phyloP scores from a whole-genome alignment of 2,329 filamentous ascomycete species.

The Immersiporthe knoxdaviesiana region DNA sequence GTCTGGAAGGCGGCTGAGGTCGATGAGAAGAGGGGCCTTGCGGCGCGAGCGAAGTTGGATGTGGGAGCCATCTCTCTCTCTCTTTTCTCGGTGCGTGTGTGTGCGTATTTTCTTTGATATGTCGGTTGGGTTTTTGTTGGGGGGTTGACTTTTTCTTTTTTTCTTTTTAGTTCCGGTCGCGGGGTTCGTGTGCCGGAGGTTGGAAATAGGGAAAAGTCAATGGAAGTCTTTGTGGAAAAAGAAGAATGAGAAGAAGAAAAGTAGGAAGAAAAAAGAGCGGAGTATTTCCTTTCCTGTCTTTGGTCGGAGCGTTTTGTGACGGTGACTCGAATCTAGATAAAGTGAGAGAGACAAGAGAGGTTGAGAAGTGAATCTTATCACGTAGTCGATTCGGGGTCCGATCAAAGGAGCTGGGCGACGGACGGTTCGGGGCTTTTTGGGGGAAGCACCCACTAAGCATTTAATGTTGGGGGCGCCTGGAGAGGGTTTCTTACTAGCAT shows the following conservation, averaged over 20 bases:
- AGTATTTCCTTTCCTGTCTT: not conserved
- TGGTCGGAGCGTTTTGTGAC: not conserved
- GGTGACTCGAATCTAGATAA: not conserved
- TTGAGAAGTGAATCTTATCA: slow-evolving; percentile 6
- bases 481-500: no score
- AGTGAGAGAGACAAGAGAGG: not conserved
- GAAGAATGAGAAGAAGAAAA: not conserved
- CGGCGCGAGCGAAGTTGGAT: slow-evolving; percentile 56
- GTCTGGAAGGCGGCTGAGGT: slow-evolving; percentile 56
- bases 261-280: not conserved
- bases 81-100: no score
- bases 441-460: not conserved
- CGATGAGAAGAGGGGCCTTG: slow-evolving; percentile 60
- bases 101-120: slow-evolving; percentile 1
- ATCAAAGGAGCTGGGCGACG: slow-evolving; percentile 20
- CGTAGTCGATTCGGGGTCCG: slow-evolving; percentile 24
- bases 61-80: slow-evolving; percentile 35
- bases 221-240: not conserved
- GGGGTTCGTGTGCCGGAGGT: not conserved
- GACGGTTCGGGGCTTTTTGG: not conserved
- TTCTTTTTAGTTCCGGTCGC: not conserved
- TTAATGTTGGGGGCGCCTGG: not conserved
- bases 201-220: not conserved
- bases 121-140: no score
- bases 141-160: slow-evolving; percentile 5